Evolutionary conservation across 2,329 filamentous ascomycete species (phyloP), one percentile per base, ranked within the genome.

Genomic region (Trichophyton rubrum): DNA sequence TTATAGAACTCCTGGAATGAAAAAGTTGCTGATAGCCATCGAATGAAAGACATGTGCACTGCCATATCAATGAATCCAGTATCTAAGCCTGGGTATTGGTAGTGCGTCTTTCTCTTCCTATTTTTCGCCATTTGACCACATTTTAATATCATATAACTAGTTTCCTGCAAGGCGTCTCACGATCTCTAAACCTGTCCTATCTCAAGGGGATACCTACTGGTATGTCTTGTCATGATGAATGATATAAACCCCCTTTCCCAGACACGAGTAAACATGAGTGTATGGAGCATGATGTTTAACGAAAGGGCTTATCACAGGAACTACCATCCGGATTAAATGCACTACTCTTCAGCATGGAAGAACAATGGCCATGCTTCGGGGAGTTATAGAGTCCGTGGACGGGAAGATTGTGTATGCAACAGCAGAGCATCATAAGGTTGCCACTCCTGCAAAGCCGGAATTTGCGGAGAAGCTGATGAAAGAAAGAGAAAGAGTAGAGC

Each of bases 391-490:
- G 3, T 78, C 74, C 58, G 66, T 74, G 15, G 78, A 82, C 65
- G 77, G 78, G 0, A 77, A 74, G 63, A 73, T 68, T 0, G 71
- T 75, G 4, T 81, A 78, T 64, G 78, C 75, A 59, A 79, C 78
- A 0, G 78, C 72, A 40, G 79, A 81, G 66, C 78, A 81, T 63
- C 79, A 81, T 67, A 81, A 81, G 63, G 78, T 80, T 9, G 73
- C 74, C 58, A 68, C 75, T 3, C 73, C 77, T 9, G 74, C 75
- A 24, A 67, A 66, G 49, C 62, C 70, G 20, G 71, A 75, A 53
- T 75, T 79, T 65, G 63, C 73, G 1, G 41, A 30, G 24, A 40
- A 43, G 38, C 33, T 62, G 38, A 58, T n/a, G 53, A 51, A 63
- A 30, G n/a, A 55, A 35, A 6, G 58, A 55, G 60, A 51, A 51